phyloP scores from a whole-genome alignment of 805 yeast species.

The Candida boidinii region DNA sequence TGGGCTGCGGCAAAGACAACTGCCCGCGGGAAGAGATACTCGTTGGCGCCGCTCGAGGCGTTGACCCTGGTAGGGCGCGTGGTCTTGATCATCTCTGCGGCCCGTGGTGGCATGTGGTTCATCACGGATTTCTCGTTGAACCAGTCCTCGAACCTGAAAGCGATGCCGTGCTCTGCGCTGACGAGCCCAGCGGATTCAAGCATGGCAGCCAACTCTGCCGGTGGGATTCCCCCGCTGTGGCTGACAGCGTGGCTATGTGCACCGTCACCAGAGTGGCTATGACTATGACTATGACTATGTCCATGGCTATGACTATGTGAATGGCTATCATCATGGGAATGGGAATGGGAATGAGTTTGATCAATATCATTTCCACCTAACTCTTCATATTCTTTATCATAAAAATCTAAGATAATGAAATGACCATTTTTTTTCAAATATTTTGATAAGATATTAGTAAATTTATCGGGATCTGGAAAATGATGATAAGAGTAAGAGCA shows the following conservation, averaged over 20 bases:
- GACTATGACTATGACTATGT: no score
- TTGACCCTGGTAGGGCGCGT: no score
- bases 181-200: neutral
- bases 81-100: no score
- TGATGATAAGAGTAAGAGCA: slow-evolving; percentile 34
- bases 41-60: no score
- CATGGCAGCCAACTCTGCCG: neutral
- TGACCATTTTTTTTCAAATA: slow-evolving; percentile 28
- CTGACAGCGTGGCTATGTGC: neutral
- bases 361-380: neutral
- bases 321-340: no score
- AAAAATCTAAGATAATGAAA: slow-evolving; percentile 29
- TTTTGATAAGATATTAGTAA: slow-evolving; percentile 23
- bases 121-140: no score
- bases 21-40: no score
- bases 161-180: neutral
- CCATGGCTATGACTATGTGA: no score
- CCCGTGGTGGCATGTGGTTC: no score
- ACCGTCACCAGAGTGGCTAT: no score
- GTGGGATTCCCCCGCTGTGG: neutral
- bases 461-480: slow-evolving; percentile 22
- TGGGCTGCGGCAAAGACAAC: no score
- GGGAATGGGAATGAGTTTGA: neutral
- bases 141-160: neutral
- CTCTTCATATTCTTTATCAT: slow-evolving; percentile 18